Base-by-base conservation (phyloP, 116 monocot species). In the Posidonia oceanica region DNA sequence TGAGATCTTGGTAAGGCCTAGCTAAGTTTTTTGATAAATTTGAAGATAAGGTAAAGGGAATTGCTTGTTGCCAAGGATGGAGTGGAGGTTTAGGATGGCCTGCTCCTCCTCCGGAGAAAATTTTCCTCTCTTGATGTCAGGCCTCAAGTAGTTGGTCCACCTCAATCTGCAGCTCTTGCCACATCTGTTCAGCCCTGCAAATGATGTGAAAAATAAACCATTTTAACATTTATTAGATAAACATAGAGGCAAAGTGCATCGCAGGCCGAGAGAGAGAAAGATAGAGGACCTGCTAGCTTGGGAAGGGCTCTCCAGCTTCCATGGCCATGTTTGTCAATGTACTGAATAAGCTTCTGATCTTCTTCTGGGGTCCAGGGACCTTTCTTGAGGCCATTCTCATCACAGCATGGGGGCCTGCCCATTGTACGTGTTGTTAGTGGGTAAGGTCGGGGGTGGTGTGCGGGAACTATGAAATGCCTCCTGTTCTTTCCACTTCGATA, bases 281-380 rank as follows among this genome's bases (percentile, higher is more conserved):
- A 57, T 21, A 48, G 59, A 80, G 29, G 77, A 94, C 94, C 94
- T 14, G 94, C 94, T 69, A 87, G 85, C 13, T 79, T 80, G 15
- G 94, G 94, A 68, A 94, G 79, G 42, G 89, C 87, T 13, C 94
- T 79, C 94, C 94, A 94, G 78, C 89, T 87, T 16, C 94, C 94
- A 64, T 89, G 87, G 67, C 94, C 94, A 56, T 94, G 83, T 76
- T 89, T 81, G 71, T 89, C 87, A 52, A 94, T 87, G 80, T 83
- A 94, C 4, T 85, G 86, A n/a, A 89, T 73, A 16, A 94, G 87
- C 74, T 89, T 94, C 77, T 94, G 89, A 73, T 94, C 94, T 66
- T 94, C 94, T 75, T 94, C 94, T 12, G 89, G 87, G 15, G 87
- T 89, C 94, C 94, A 94, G 12, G 94, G 94, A 36, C 94, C 94